Evolutionary conservation across 1,284 basidiomycete species (phyloP).

Genomic region (Cryptococcus sp.): DNA sequence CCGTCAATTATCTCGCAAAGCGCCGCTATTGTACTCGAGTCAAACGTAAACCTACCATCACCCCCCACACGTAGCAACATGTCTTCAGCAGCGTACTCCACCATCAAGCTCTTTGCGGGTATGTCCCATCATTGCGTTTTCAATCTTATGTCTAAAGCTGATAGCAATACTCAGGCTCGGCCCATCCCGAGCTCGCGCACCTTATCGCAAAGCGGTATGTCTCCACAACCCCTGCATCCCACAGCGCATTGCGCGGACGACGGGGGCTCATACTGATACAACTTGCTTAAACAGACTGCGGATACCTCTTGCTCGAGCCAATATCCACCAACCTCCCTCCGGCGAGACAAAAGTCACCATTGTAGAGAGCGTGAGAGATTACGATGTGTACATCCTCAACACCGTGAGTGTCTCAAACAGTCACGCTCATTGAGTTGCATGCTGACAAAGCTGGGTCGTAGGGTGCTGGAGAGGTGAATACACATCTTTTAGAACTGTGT

Average conservation of each 20-base stretch:
- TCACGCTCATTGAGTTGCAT: background rate
- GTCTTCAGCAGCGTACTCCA: conserved; percentile 51
- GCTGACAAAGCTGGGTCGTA: conserved; percentile 13
- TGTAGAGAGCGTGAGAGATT: conserved; percentile 92
- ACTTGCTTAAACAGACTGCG: conserved; percentile 64
- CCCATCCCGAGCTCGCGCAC: conserved; percentile 92
- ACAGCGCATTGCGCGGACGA: no score
- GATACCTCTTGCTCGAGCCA: conserved; percentile 77
- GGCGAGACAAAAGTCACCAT: conserved; percentile 93
- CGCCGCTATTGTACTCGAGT: no score
- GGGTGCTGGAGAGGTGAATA: conserved; percentile 65
- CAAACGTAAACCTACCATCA: no score
- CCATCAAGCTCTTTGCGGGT: conserved; percentile 91
- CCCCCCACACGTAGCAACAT: conserved; percentile 21
- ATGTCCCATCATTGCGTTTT: conserved; percentile 38
- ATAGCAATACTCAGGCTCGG: conserved; percentile 65
- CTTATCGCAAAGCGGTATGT: conserved; percentile 87
- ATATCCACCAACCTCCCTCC: conserved; percentile 83
- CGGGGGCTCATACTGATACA: no score
- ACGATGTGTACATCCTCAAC: conserved; percentile 99
- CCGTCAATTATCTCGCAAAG: no score
- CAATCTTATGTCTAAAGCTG: background rate
- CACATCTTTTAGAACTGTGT: conserved; percentile 90
- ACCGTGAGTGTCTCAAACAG: conserved; percentile 56
- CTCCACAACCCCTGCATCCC: background rate